phyloP scores from a whole-genome alignment of 495 filamentous ascomycete genomes.

The Choiromyces venosus region DNA sequence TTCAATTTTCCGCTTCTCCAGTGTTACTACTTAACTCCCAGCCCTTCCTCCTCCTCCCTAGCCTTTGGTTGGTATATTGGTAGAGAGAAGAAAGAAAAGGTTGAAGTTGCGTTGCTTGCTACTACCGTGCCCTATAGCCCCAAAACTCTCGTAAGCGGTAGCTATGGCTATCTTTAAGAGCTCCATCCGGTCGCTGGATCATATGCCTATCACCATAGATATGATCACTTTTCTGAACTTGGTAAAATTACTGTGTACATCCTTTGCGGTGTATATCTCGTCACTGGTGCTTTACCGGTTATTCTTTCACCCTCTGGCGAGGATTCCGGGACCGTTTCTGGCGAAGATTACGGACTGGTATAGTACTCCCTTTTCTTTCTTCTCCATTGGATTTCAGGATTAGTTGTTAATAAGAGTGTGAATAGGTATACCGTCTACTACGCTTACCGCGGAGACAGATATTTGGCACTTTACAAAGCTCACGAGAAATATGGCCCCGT shows the following conservation, averaged over 20 bases:
- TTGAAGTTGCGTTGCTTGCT: too few relatives aligned
- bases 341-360: conserved; percentile 43
- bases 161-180: conserved; percentile 28
- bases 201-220: not conserved
- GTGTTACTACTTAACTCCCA: not conserved
- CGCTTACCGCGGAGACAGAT: conserved; percentile 28
- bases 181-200: conserved; percentile 23
- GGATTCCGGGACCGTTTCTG: conserved; percentile 44
- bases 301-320: conserved; percentile 43
- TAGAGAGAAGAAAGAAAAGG: too few relatives aligned
- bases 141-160: not conserved
- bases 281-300: conserved; percentile 41
- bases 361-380: not conserved
- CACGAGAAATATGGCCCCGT: conserved; percentile 48
- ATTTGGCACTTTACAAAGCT: conserved; percentile 28
- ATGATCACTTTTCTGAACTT: not conserved
- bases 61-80: too few relatives aligned
- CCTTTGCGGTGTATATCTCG: conserved; percentile 22
- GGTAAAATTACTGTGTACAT: not conserved
- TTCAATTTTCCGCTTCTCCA: not conserved
- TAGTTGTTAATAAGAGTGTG: not conserved
- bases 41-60: not conserved
- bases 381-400: too few relatives aligned
- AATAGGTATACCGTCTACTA: conserved; percentile 39
- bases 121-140: not conserved